Percentiles rank a stretch among this genome's conserved stretches.
These are phyloP conservation scores for Annulohypoxylon nitens DNA, from an alignment of 495 filamentous ascomycete species.

Conservation along the genomic window DNA sequence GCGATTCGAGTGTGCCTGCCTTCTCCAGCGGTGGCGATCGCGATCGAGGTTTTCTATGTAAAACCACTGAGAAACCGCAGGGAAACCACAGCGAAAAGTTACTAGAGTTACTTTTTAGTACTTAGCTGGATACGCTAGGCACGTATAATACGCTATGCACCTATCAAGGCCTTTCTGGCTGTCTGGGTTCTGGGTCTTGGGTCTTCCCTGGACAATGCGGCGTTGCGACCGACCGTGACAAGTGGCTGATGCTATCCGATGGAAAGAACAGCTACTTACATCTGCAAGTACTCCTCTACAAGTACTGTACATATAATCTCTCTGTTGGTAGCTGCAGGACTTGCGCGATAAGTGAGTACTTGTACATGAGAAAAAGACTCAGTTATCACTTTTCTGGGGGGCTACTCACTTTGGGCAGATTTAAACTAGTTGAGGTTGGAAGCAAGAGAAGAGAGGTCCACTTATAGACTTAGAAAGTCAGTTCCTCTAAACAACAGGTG, in stretches of 20 bases:
- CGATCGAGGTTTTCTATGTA: constrained; percentile 37
- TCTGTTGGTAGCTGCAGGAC: constrained; percentile 2
- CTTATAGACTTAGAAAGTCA: constrained; percentile 14
- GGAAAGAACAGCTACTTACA: not conserved
- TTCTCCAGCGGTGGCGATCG: constrained; percentile 47
- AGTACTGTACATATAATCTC: constrained; percentile 14
- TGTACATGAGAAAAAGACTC: not conserved
- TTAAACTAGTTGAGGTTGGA: not conserved
- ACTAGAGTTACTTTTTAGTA: constrained; percentile 5
- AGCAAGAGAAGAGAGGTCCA: constrained; percentile 17
- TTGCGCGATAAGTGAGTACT: constrained; percentile 9
- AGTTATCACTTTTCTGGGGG: not conserved
- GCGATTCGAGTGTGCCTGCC: constrained; percentile 35
- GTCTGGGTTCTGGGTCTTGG: not conserved
- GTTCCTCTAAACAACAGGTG: constrained; percentile 35
- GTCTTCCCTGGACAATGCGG: constrained; percentile 10
- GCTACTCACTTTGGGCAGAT: constrained; percentile 5
- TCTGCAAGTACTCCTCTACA: not conserved
- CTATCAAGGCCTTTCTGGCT: not conserved
- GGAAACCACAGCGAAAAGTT: too few species aligned
- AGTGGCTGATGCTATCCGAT: constrained; percentile 16
- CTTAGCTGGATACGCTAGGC: constrained; percentile 2
- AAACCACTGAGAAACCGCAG: not conserved
- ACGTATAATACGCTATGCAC: constrained; percentile 17
- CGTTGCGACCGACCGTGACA: constrained; percentile 30